Evolutionary conservation across 202 grass and related monocot genomes (phyloP).

Genomic region (Schoenoplectus triqueter): DNA sequence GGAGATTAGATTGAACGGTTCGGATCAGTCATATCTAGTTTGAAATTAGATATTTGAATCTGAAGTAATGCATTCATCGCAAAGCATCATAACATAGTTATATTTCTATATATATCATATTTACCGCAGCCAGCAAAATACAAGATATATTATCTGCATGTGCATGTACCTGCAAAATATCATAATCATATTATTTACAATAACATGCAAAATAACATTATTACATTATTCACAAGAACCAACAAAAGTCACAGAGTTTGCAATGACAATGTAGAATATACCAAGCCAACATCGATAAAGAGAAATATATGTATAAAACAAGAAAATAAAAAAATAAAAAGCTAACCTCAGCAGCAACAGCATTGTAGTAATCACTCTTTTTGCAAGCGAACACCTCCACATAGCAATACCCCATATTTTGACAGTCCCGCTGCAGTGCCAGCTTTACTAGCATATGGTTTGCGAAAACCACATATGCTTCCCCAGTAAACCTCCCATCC

Average conservation of each 20-base stretch:
- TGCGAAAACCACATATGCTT: conserved; percentile 71
- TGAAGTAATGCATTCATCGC: too few species aligned
- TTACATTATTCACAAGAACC: background rate
- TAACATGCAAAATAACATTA: background rate
- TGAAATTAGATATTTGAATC: too few species aligned
- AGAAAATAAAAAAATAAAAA: background rate
- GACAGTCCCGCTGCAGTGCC: conserved; percentile 65
- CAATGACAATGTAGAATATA: background rate
- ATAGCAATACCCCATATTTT: conserved; percentile 78
- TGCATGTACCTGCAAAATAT: background rate
- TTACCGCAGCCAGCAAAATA: background rate
- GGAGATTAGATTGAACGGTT: too few species aligned
- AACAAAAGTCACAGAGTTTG: background rate
- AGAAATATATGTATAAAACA: background rate
- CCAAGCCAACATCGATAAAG: background rate
- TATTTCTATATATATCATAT: background rate
- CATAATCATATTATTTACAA: background rate
- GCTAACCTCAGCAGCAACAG: conserved; percentile 73
- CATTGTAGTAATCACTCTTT: conserved; percentile 76
- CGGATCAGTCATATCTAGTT: too few species aligned
- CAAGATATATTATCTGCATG: background rate
- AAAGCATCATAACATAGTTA: too few species aligned
- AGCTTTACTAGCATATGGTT: conserved; percentile 58
- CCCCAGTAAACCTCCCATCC: conserved; percentile 63
- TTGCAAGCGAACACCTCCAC: conserved; percentile 83